A percentile compares a stretch with the other conserved stretches of the same genome.
Conservation (phyloP, 2,329 filamentous ascomycete species). For the Trichoderma breve region DNA sequence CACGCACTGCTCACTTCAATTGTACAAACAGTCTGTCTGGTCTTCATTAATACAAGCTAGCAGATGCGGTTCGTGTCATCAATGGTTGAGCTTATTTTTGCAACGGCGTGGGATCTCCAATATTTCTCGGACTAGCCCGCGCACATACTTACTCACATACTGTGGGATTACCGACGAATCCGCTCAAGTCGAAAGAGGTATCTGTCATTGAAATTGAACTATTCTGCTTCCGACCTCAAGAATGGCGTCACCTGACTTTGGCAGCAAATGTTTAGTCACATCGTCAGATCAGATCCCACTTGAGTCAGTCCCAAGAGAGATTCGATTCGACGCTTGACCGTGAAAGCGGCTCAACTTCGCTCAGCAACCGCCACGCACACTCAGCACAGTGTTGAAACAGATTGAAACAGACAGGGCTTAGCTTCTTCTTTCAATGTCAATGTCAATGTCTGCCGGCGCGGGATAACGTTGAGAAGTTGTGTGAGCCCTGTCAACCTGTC, state of each 20-base stretch:
- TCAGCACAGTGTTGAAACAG: not conserved
- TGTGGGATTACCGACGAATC: not conserved
- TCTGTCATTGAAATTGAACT: not conserved
- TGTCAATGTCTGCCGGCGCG: not conserved
- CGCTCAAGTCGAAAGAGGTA: not conserved
- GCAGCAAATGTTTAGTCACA: not conserved
- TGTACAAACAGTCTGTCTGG: not conserved
- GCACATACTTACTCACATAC: not conserved
- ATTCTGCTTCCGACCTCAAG: not conserved
- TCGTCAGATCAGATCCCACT: not conserved
- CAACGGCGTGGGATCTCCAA: not conserved
- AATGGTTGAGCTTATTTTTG: not conserved
- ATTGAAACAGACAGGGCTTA: not conserved
- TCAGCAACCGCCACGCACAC: not conserved
- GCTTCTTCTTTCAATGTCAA: not conserved
- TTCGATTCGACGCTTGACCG: not conserved
- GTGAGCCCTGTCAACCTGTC: not conserved
- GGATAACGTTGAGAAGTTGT: not conserved
- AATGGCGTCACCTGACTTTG: not conserved
- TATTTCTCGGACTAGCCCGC: not conserved
- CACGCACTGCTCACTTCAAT: not conserved
- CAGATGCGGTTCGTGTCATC: not conserved
- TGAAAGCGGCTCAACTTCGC: not conserved
- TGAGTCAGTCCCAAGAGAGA: not conserved
- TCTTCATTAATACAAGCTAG: not conserved